Evolutionary conservation across 202 grass and related monocot species (phyloP), one percentile per base, ranked within the genome.

Genomic region (Musa balbisiana): DNA sequence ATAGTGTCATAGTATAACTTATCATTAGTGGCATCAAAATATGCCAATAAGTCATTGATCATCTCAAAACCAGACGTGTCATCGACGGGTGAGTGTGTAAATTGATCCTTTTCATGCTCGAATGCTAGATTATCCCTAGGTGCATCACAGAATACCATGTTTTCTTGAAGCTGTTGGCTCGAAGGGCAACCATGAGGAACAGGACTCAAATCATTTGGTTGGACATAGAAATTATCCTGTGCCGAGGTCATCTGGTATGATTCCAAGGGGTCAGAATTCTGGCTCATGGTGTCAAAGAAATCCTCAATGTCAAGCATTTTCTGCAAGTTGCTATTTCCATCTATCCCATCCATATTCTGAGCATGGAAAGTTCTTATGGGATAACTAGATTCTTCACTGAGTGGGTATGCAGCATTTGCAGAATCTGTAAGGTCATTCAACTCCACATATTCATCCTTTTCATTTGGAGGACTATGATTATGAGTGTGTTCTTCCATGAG

Each of bases 401-500:
- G 76, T 17, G 72, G 81, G 50, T 67, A 73, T 62, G 49, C 27
- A 4, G 67, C 80, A 71, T 82, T 80, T 73, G 64, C 53, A 73
- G 23, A 73, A 84, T 87, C 79, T 73, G 78, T 49, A 76, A 69
- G 71, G 84, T 98, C 94, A 76, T 98, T 93, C 66, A 94, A 72
- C 80, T 98, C 94, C 20, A 94, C 51, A 33, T 87, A 91, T 78
- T 73, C 90, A 67, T 92, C 85, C 74, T 56, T 94, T 73, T 88
- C 69, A 76, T 79, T 81, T 50, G 85, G 52, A 64, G 26, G 83
- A 72, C 29, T 88, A 76, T 79, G 58, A 55, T n/a, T 88, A 75
- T 82, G 56, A 54, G 79, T 78, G 79, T 64, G 23, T 53, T 84
- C 85, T 72, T 79, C 81, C 76, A n/a, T 76, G 56, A 27, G 77